Evolutionary conservation across 345 rosid genomes (phyloP), one percentile per base, ranked within the genome.

Genomic region (Melaleuca quinquenervia): DNA sequence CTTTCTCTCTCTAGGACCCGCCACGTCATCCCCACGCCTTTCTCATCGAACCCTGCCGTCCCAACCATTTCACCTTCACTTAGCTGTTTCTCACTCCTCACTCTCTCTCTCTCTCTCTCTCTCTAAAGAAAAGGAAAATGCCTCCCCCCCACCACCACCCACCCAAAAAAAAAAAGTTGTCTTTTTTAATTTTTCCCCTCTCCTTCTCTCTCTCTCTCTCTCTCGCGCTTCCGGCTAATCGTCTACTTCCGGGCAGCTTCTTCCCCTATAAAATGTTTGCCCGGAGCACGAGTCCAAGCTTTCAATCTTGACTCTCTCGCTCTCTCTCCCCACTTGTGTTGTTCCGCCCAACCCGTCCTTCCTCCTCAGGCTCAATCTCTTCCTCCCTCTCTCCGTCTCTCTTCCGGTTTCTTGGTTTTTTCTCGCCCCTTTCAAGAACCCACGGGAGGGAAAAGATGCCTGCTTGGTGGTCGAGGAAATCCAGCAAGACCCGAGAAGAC

Each of bases 401-500:
- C 11, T 64, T 32, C 12, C 21, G 11, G 24, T 2, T 64, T 32
- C 78, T 32, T 36, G 22, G 76, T 32, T 32, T 64, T 16, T 32
- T 1, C 18, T 9, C 48, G 80, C 11, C 48, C 13, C 6, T 70
- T 21, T 70, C 48, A 36, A 18, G 48, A 70, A 70, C 56, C 84
- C 52, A 8, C n/a, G 0, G 1, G 22, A 6, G n/a, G 8, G 36
- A 13, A 26, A 86, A 84, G 87, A 95, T 95, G 98, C 98, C 95
- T 84, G 92, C 91, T 90, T 96, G 98, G 98, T 96, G 98, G 96
- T 83, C 89, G 20, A 95, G 82, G 86, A 97, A 91, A 84, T 91
- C 93, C 0, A 85, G 90, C 36, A 97, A 94, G 90, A 90, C 75
- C 90, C 93, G 93, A 83, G 96, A 93, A 86, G 94, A 88, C 26